A percentile compares a stretch with the other conserved stretches of the same genome.
These are phyloP conservation scores for Xylaria castorea DNA, from an alignment of 495 filamentous ascomycete species.

Conservation along the genomic window DNA sequence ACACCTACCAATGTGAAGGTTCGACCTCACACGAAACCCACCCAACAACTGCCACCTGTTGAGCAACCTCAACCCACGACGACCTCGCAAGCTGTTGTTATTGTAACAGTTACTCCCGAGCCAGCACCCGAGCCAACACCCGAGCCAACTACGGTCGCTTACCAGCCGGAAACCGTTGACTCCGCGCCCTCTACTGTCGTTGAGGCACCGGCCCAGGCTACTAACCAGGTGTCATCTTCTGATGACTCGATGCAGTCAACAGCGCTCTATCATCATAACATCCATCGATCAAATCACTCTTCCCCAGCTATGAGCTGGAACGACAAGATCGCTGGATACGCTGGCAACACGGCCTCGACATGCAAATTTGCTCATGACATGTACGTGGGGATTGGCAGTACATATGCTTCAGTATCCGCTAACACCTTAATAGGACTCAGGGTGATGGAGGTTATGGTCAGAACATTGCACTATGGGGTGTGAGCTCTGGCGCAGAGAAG, in stretches of 20 bases:
- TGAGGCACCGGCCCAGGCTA: conserved; percentile 27
- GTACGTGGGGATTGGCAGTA: conserved; percentile 57
- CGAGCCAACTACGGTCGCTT: conserved; percentile 16
- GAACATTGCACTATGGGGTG: conserved; percentile 70
- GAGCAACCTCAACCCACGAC: conserved; percentile 17
- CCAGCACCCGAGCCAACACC: conserved; percentile 30
- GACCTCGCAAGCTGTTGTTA: conserved; percentile 12
- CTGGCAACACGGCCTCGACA: conserved; percentile 51
- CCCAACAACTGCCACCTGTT: conserved; percentile 32
- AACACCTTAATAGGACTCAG: conserved; percentile 46
- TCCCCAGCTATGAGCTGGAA: conserved; percentile 69
- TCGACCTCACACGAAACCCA: conserved; percentile 14
- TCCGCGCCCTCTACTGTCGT: conserved; percentile 2
- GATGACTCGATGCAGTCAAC: conserved; percentile 52
- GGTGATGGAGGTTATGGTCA: conserved; percentile 78
- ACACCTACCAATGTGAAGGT: conserved; percentile 34
- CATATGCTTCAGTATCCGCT: neutral
- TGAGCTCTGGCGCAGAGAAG: conserved; percentile 34
- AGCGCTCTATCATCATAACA: conserved; percentile 78
- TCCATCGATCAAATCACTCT: conserved; percentile 85
- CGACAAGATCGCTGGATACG: conserved; percentile 65
- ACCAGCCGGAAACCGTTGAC: neutral
- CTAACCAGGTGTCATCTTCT: conserved; percentile 23
- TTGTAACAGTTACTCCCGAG: conserved; percentile 37
- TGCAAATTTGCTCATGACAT: conserved; percentile 80